These are phyloP conservation scores for Trichoderma polysporum DNA, from an alignment of 2,329 filamentous ascomycete species.

Conservation along the genomic window DNA sequence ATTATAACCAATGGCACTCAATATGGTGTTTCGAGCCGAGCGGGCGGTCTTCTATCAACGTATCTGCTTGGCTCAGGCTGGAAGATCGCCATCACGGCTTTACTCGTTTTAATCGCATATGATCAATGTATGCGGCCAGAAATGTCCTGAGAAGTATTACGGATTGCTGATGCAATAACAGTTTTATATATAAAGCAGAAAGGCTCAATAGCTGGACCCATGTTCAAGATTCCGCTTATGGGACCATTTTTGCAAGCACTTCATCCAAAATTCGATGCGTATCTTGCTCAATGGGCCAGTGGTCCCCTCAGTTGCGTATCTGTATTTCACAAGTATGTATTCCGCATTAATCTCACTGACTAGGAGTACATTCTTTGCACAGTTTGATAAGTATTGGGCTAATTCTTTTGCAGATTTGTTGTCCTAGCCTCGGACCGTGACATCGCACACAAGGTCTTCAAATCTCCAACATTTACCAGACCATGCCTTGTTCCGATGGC, in stretches of 20 bases:
- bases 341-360: background rate
- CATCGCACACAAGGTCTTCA: slow-evolving; percentile 15
- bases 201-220: slow-evolving; percentile 10
- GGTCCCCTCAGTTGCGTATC: slow-evolving; percentile 11
- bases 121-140: background rate
- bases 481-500: slow-evolving; percentile 15
- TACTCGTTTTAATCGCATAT: background rate
- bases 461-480: slow-evolving; percentile 2
- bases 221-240: slow-evolving; percentile 11
- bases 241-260: slow-evolving; percentile 15
- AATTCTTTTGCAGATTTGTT: background rate
- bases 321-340: slow-evolving; percentile 13
- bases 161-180: background rate
- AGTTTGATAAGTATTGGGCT: background rate
- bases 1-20: background rate
- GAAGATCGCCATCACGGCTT: background rate
- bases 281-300: slow-evolving; percentile 6
- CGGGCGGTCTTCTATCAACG: background rate
- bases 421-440: slow-evolving; percentile 10
- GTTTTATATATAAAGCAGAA: slow-evolving; percentile 2
- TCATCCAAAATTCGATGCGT: slow-evolving; percentile 11
- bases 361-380: too few relatives aligned
- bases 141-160: background rate
- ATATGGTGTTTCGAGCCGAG: background rate
- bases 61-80: background rate